Conservation (phyloP, 441 rosid species). For the Euphorbia celastroides region DNA sequence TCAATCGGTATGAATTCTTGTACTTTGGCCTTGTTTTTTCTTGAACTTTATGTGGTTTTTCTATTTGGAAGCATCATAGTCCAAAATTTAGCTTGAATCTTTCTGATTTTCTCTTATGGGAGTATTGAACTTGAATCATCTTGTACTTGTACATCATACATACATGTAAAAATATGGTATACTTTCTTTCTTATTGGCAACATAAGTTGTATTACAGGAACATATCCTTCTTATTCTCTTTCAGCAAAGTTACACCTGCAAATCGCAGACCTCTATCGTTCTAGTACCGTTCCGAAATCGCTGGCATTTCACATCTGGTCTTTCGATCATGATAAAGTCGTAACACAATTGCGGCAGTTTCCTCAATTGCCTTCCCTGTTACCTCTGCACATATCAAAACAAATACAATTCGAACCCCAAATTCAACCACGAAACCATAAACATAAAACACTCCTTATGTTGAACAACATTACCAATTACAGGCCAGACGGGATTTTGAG, state of each 20-base stretch:
- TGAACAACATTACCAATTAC: slow-evolving; percentile 53
- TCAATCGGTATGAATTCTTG: slow-evolving; percentile 1
- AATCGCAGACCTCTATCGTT: slow-evolving; percentile 1
- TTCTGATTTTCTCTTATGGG: neutral
- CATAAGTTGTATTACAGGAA: no score
- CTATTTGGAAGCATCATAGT: no score
- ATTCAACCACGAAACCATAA: neutral
- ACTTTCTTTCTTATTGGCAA: no score
- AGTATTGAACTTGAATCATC: neutral
- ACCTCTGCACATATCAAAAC: slow-evolving; percentile 51
- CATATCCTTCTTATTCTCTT: no score
- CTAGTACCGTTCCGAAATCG: slow-evolving; percentile 63
- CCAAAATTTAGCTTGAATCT: neutral
- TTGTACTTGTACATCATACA: no score
- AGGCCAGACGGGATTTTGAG: slow-evolving; percentile 78
- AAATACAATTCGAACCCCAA: neutral
- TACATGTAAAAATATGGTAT: no score
- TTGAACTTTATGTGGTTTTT: slow-evolving; percentile 70
- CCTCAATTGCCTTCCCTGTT: slow-evolving; percentile 85
- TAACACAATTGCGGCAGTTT: slow-evolving; percentile 74
- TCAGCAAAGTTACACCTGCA: no score
- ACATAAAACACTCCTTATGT: no score
- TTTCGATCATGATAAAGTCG: slow-evolving; percentile 69
- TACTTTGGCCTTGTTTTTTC: slow-evolving; percentile 6
- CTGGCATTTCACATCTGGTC: slow-evolving; percentile 61